Base-by-base conservation (phyloP, 176 grass and related monocot genomes). In the Phoenix dactylifera region DNA sequence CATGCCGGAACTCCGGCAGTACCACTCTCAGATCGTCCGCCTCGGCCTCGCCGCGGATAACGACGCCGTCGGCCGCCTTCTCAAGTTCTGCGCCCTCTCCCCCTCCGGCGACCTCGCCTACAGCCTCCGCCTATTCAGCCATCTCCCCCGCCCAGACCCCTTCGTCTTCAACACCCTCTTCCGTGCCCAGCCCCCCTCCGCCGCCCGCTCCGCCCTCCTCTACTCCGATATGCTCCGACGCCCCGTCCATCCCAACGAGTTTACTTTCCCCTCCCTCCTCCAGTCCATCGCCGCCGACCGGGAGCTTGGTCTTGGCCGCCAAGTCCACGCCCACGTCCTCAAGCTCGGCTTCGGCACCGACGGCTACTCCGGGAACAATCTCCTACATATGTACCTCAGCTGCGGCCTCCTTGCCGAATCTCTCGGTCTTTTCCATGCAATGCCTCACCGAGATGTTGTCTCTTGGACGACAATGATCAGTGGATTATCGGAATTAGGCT, bases 401-500 rank as follows among this genome's bases (percentile, higher is more conserved):
- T 83, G 77, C 58, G 67, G 44, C 16, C 80, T 80, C 20, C 63
- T 72, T 0, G 76, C 67, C 60, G 85, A 81, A 60, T 73, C 85
- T 2, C 58, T 26, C 57, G 55, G 69, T n/a, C 64, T 80, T 48
- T 80, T 95, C 64, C 20, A n/a, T 50, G 32, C 32, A 7, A 51
- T 68, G 4, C 3, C 17, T 1, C 9, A 7, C 52, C 60, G 65
- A 20, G 78, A 82, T 58, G 76, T 95, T 26, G 76, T 89, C 15
- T 73, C 89, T 0, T 89, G 89, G 89, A 95, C 85, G 22, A 86
- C 89, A 5, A 89, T 95, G 85, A 77, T 89, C 51, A 63, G 76
- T 18, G 85, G 89, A 7, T 64, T 95, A 9, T 77, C 76, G 4
- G 83, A 77, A 69, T 50, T 79, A 3, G 89, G 85, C 25, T 22